phyloP scores from a whole-genome alignment of 805 yeast genomes.

The Suhomyces sp. region DNA sequence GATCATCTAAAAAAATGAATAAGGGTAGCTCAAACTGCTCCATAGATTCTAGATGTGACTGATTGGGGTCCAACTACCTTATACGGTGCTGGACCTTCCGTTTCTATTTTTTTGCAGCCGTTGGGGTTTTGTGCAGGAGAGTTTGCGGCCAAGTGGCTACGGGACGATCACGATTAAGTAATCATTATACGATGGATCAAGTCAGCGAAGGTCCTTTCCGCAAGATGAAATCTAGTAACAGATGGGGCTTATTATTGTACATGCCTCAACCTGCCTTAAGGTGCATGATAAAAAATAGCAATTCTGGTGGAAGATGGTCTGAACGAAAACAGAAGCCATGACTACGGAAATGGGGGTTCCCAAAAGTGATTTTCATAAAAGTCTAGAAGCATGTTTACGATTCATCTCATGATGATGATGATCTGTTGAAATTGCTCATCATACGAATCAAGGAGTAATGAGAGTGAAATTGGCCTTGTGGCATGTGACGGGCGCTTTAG shows the following conservation, averaged over 20 bases:
- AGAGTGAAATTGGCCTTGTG: not conserved
- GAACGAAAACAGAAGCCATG: not conserved
- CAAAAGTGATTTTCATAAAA: not conserved
- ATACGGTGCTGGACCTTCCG: not conserved
- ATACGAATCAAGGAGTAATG: not conserved
- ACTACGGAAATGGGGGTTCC: not conserved
- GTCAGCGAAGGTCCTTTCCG: not conserved
- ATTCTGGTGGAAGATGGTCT: not conserved
- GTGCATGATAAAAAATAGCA: not conserved
- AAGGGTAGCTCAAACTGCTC: not conserved
- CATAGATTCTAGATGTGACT: not conserved
- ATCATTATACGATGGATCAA: not conserved
- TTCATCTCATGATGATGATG: not conserved
- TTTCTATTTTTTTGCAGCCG: not conserved
- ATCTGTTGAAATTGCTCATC: not conserved
- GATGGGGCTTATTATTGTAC: not conserved
- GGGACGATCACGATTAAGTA: not conserved
- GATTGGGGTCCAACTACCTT: not conserved
- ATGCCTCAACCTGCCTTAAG: not conserved
- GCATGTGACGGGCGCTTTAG: not conserved
- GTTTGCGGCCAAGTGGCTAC: not conserved
- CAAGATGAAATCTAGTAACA: not conserved
- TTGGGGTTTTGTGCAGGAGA: not conserved
- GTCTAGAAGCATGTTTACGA: not conserved
- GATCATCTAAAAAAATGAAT: not conserved